Evolutionary conservation across 1,139 yeast species (phyloP).

Genomic region (Pneumocystis carinii): DNA sequence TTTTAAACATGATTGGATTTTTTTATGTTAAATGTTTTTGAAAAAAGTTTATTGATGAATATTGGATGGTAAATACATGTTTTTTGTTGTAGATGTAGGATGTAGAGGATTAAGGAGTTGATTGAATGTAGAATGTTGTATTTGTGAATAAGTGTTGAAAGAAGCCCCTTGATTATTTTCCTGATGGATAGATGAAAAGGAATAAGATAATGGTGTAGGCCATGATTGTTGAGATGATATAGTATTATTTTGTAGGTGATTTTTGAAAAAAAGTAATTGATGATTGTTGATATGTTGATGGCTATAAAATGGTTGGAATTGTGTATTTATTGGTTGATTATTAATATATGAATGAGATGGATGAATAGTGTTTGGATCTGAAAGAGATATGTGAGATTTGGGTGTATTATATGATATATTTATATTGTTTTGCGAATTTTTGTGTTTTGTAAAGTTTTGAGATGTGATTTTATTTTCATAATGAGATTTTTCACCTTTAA

Average conservation of each 20-base stretch:
- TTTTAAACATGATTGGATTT: constrained; percentile 1
- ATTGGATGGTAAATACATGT: not conserved
- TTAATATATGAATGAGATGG: not conserved
- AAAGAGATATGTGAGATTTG: too few species aligned
- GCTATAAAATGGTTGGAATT: not conserved
- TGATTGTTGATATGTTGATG: not conserved
- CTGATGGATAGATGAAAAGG: not conserved
- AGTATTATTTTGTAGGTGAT: not conserved
- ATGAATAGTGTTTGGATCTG: not conserved
- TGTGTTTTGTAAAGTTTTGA: not conserved
- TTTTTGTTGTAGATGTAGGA: not conserved
- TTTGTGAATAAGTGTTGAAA: not conserved
- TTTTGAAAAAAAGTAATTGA: too few species aligned
- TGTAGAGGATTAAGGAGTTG: not conserved
- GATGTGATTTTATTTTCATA: not conserved
- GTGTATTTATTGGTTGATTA: not conserved
- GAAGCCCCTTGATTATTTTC: not conserved
- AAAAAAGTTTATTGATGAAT: not conserved
- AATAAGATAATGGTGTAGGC: not conserved
- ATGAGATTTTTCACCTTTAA: constrained; percentile 9
- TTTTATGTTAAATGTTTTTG: not conserved
- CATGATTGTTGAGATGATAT: not conserved
- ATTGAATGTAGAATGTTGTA: not conserved
- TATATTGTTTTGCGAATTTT: not conserved
- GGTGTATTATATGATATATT: not conserved